phyloP scores from a whole-genome alignment of 192 early-diverging fungal genomes.

The Backusella australiensis region DNA sequence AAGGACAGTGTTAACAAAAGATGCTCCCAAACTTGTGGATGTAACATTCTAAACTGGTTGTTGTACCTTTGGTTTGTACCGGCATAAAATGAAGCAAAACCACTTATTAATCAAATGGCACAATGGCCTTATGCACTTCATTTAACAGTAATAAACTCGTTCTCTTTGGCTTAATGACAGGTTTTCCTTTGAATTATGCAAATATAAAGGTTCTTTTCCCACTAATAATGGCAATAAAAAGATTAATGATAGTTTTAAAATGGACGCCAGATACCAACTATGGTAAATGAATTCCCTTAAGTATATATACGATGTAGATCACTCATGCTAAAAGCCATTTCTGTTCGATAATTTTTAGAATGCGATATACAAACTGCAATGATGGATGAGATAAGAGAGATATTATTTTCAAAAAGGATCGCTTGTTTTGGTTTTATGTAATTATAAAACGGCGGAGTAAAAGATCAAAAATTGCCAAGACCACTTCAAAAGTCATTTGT shows the following conservation, averaged over 20 bases:
- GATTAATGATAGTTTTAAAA: no score
- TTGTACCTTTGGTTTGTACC: background rate
- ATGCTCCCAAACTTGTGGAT: background rate
- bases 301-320: background rate
- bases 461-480: background rate
- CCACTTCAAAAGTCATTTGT: background rate
- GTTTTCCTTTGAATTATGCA: no score
- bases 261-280: no score
- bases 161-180: no score
- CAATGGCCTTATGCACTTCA: background rate
- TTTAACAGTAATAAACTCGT: background rate
- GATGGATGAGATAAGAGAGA: no score
- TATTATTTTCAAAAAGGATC: background rate
- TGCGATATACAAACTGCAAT: background rate
- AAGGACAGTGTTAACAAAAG: background rate
- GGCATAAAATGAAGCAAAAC: background rate
- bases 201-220: no score
- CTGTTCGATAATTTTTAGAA: background rate
- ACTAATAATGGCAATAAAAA: no score
- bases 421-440: background rate
- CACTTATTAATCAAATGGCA: background rate
- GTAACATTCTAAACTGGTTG: background rate
- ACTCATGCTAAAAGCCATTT: background rate
- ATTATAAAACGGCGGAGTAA: background rate
- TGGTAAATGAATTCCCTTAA: background rate